Conservation (phyloP, 75 land plant species). For the Gnetum montanum region DNA sequence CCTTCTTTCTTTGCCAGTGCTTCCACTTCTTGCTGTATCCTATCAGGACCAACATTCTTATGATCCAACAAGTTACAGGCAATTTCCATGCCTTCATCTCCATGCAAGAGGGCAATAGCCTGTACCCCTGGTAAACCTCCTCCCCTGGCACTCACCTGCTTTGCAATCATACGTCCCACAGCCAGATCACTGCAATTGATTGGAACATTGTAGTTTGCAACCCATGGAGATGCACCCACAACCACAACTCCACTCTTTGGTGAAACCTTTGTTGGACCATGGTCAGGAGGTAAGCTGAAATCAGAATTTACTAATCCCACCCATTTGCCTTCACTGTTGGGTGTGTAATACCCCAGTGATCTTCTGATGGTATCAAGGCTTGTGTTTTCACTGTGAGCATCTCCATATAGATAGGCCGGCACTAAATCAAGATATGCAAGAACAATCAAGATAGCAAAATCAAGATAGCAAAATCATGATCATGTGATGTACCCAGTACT, state of each 20-base stretch:
- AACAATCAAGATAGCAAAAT: too few relatives aligned
- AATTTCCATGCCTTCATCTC: conserved; percentile 50
- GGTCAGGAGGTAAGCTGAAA: conserved; percentile 43
- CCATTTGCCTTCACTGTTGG: conserved; percentile 55
- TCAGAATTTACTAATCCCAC: conserved; percentile 29
- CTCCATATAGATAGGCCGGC: conserved; percentile 83
- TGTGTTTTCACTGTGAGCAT: conserved; percentile 48
- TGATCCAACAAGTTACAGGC: conserved; percentile 86
- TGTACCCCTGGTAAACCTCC: conserved; percentile 86
- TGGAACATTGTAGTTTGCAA: conserved; percentile 90
- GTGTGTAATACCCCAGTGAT: conserved; percentile 76
- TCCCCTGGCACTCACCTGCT: conserved; percentile 65
- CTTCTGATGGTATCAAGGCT: conserved; percentile 67
- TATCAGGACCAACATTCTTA: conserved; percentile 36
- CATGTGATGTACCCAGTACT: too few relatives aligned
- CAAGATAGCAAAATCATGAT: too few relatives aligned
- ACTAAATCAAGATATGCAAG: too few relatives aligned
- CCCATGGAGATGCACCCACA: conserved; percentile 84
- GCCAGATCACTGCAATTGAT: conserved; percentile 37
- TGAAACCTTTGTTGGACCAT: conserved; percentile 41
- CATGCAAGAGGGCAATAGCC: conserved; percentile 82
- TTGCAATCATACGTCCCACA: conserved; percentile 57
- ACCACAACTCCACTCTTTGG: conserved; percentile 56
- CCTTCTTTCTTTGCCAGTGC: conserved; percentile 51
- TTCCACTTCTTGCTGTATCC: conserved; percentile 58